phyloP scores from a whole-genome alignment of 148 eudicot genomes.

The Hydrangea macrophylla region DNA sequence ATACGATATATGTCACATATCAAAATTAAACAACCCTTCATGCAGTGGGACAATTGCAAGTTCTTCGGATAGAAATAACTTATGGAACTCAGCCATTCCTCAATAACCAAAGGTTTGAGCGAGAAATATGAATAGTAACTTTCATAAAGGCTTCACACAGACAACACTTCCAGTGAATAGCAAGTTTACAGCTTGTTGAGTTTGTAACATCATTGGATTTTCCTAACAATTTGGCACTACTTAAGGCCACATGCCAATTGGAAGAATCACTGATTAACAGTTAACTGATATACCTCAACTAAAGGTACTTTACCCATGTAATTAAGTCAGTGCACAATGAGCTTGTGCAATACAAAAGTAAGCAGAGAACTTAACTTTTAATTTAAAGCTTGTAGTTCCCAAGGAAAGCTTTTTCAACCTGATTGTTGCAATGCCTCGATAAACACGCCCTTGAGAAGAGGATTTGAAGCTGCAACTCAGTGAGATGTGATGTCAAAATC shows the following conservation, averaged over 20 bases:
- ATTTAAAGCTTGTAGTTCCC: conserved; percentile 5
- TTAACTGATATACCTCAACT: too few species aligned
- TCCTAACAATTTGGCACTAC: too few species aligned
- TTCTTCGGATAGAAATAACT: not conserved
- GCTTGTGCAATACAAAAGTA: conserved; percentile 6
- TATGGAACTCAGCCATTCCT: too few species aligned
- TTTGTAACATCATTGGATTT: not conserved
- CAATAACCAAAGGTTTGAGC: too few species aligned
- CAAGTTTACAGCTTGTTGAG: not conserved
- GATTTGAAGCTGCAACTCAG: conserved; percentile 68
- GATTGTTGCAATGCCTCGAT: conserved; percentile 45
- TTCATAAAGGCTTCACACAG: too few species aligned
- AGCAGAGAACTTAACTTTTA: conserved; percentile 16
- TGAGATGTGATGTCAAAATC: conserved; percentile 60
- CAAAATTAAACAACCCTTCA: too few species aligned
- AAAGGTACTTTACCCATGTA: too few species aligned
- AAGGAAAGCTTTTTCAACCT: conserved; percentile 18
- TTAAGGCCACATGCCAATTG: not conserved
- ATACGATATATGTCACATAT: too few species aligned
- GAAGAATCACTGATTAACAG: conserved; percentile 19
- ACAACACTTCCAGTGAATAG: too few species aligned
- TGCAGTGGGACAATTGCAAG: not conserved
- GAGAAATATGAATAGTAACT: too few species aligned
- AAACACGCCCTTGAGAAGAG: conserved; percentile 50
- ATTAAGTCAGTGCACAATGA: not conserved